These are phyloP conservation scores for Trichosporon sp. DNA, from an alignment of 1,284 basidiomycete genomes.

Conservation along the genomic window DNA sequence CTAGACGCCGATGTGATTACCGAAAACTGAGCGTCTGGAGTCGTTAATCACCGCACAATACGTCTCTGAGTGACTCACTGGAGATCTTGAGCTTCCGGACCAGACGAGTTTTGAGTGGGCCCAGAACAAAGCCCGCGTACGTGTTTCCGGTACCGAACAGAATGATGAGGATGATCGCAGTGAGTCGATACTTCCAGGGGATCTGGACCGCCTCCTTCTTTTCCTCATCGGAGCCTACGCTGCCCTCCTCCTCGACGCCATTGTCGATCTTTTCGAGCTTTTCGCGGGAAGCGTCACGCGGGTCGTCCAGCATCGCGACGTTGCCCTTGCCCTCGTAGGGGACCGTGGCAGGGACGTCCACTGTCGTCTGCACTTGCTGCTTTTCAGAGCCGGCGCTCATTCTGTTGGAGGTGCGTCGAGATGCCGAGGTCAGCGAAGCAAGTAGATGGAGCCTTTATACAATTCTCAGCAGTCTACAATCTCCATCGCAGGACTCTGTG, in stretches of 20 bases:
- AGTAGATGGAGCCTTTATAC: too few relatives aligned
- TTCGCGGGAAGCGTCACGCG: not conserved
- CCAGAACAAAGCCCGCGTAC: slow-evolving; percentile 27
- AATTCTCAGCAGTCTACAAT: too few relatives aligned
- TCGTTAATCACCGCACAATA: too few relatives aligned
- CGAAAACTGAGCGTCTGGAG: slow-evolving; percentile 45
- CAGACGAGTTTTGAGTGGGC: slow-evolving; percentile 44
- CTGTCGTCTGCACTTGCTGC: not conserved
- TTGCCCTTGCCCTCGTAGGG: not conserved
- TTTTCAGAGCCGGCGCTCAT: not conserved
- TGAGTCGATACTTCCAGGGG: slow-evolving; percentile 7
- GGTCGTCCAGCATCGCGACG: not conserved
- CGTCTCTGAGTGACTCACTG: slow-evolving; percentile 22
- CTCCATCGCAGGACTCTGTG: too few relatives aligned
- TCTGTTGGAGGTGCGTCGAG: not conserved
- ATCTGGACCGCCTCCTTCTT: not conserved
- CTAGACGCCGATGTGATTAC: slow-evolving; percentile 42
- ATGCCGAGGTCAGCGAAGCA: not conserved
- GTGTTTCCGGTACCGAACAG: slow-evolving; percentile 33
- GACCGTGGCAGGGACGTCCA: not conserved
- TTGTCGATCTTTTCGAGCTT: not conserved
- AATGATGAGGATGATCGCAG: slow-evolving; percentile 32
- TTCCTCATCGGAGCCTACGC: not conserved
- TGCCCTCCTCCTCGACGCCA: not conserved
- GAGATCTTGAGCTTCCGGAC: slow-evolving; percentile 37